Percentiles rank a stretch among this genome's conserved stretches.
phyloP scores from a whole-genome alignment of 2,329 filamentous ascomycete species.

The Colletotrichum sp. region DNA sequence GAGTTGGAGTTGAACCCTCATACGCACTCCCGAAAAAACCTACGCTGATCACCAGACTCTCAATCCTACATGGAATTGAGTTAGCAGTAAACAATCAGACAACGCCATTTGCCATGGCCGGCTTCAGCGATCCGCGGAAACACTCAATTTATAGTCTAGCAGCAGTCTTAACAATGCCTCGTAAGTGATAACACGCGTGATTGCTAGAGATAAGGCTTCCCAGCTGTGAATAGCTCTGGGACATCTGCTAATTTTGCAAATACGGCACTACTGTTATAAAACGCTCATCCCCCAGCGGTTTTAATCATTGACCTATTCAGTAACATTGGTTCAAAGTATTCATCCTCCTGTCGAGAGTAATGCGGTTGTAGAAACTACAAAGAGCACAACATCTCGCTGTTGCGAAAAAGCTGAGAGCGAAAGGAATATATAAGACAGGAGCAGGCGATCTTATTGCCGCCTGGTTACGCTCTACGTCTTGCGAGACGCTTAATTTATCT shows the following conservation, averaged over 20 bases:
- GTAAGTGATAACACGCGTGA: rapidly evolving
- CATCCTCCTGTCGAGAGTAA: rapidly evolving
- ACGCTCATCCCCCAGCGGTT: rapidly evolving
- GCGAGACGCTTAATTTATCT: too few relatives aligned
- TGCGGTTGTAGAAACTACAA: rapidly evolving
- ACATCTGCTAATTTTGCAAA: too few relatives aligned
- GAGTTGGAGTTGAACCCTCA: neutral
- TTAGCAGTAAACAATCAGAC: too few relatives aligned
- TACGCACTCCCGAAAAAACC: rapidly evolving
- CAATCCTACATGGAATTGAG: neutral
- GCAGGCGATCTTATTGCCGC: too few relatives aligned
- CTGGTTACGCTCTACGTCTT: too few relatives aligned
- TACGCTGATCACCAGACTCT: rapidly evolving
- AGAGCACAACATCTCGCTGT: too few relatives aligned
- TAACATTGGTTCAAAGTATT: rapidly evolving
- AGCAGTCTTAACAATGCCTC: rapidly evolving
- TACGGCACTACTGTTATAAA: too few relatives aligned
- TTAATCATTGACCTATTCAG: rapidly evolving
- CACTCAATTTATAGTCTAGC: neutral
- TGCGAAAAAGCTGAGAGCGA: rapidly evolving
- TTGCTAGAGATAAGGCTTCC: neutral
- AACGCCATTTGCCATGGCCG: too few relatives aligned
- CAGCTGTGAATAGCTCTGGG: neutral
- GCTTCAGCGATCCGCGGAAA: too few relatives aligned
- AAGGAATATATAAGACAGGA: too few relatives aligned